Percentiles rank a stretch among this genome's conserved stretches.
Conservation (phyloP, 2,329 filamentous ascomycete genomes). For the Coleophoma eucalyptorum region DNA sequence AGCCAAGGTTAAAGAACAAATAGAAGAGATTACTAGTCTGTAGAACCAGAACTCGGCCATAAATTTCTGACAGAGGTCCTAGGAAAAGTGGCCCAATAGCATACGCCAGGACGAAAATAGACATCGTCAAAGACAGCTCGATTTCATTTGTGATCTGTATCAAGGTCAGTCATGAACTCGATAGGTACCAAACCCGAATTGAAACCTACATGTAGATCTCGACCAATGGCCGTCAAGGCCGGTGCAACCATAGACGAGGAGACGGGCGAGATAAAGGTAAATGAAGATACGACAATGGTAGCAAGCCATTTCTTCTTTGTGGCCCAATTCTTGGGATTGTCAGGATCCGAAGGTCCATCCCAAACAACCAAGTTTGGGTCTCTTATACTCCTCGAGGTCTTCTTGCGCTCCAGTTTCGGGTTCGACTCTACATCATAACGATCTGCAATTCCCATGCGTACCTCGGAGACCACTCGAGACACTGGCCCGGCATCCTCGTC, state of each 20-base stretch:
- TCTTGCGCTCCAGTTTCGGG: slow-evolving; percentile 2
- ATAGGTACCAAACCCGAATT: background rate
- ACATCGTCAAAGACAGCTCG: slow-evolving; percentile 44
- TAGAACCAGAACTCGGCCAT: slow-evolving; percentile 35
- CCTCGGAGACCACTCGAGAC: background rate
- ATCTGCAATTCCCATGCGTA: slow-evolving; percentile 3
- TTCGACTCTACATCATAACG: slow-evolving; percentile 3
- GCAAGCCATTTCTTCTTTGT: slow-evolving; percentile 37
- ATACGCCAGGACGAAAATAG: slow-evolving; percentile 38
- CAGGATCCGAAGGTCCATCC: slow-evolving; percentile 11
- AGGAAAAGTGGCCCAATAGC: slow-evolving; percentile 47
- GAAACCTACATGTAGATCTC: slow-evolving; percentile 43
- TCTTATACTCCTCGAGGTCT: background rate
- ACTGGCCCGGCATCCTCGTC: background rate
- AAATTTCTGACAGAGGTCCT: slow-evolving; percentile 53
- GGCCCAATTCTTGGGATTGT: slow-evolving; percentile 13
- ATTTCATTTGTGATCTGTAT: slow-evolving; percentile 23
- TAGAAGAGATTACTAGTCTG: slow-evolving; percentile 44
- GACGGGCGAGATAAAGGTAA: slow-evolving; percentile 9
- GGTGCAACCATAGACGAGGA: slow-evolving; percentile 10
- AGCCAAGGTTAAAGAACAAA: slow-evolving; percentile 46
- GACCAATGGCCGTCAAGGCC: slow-evolving; percentile 34
- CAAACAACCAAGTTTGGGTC: slow-evolving; percentile 10
- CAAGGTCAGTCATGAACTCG: background rate
- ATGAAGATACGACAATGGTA: slow-evolving; percentile 31